Evolutionary conservation across 441 rosid species (phyloP).

Genomic region (Sinapis alba): DNA sequence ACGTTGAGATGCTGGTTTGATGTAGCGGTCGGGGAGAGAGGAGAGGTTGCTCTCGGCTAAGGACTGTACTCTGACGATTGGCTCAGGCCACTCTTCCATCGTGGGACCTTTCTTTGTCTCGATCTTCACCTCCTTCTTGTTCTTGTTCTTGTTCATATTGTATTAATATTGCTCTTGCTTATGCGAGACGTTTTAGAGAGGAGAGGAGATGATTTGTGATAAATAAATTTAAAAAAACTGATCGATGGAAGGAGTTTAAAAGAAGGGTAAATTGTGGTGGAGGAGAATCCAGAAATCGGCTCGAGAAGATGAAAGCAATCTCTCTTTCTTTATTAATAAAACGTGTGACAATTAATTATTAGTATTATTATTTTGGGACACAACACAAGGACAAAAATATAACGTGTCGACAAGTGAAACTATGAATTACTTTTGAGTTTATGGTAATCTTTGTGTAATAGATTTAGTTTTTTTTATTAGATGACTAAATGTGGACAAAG

Average conservation of each 20-base stretch:
- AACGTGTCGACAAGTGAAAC: conserved; percentile 26
- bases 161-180: conserved; percentile 9
- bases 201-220: conserved; percentile 2
- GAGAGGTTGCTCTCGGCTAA: conserved; percentile 58
- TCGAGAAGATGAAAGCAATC: conserved; percentile 33
- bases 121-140: conserved; percentile 28
- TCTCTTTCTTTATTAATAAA: conserved; percentile 21
- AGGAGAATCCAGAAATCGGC: conserved; percentile 37
- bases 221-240: background rate
- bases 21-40: conserved; percentile 61
- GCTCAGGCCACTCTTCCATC: conserved; percentile 76
- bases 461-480: conserved; percentile 8
- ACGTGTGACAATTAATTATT: conserved; percentile 29
- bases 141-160: conserved; percentile 23
- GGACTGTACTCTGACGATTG: conserved; percentile 78
- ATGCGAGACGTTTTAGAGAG: conserved; percentile 5
- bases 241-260: conserved; percentile 21
- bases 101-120: conserved; percentile 13
- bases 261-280: conserved; percentile 35
- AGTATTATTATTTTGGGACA: background rate
- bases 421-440: conserved; percentile 27
- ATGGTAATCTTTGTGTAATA: conserved; percentile 19
- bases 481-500: conserved; percentile 25
- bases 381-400: background rate
- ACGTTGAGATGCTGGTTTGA: conserved; percentile 58